Conservation (phyloP, 768 basidiomycete species). For the Russula sp. region DNA sequence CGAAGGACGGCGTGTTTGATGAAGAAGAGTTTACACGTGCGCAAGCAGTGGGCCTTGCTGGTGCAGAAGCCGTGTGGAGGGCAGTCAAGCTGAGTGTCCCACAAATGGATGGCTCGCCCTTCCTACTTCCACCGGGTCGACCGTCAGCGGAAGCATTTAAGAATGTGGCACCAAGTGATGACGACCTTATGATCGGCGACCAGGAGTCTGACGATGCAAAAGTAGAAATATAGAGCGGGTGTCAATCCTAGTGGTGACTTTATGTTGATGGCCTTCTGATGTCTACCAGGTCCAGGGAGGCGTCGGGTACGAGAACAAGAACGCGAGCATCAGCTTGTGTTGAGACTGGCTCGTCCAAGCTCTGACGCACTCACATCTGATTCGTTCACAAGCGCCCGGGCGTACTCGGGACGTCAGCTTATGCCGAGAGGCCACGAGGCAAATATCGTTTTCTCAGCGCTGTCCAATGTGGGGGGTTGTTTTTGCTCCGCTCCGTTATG, state of each 20-base stretch:
- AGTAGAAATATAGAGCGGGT: conserved; percentile 38
- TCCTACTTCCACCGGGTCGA: not conserved
- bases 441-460: not conserved
- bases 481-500: not conserved
- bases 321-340: not conserved
- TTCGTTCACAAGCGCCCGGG: not conserved
- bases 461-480: not conserved
- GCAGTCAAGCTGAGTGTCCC: conserved; percentile 39
- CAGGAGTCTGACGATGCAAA: conserved; percentile 32
- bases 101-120: conserved; percentile 18
- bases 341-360: not conserved
- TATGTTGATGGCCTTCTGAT: not conserved
- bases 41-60: conserved; percentile 40
- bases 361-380: too few relatives aligned
- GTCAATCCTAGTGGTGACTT: not conserved
- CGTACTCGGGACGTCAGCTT: conserved; percentile 1
- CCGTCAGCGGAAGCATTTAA: not conserved
- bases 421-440: conserved; percentile 5
- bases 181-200: conserved; percentile 2
- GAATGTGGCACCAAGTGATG: conserved; percentile 6
- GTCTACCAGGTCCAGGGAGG: not conserved
- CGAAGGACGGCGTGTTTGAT: conserved; percentile 31
- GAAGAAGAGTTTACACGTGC: conserved; percentile 38
- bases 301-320: not conserved
- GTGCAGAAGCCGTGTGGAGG: conserved; percentile 42